These are phyloP conservation scores for Colletotrichum salicis DNA, from an alignment of 2,329 filamentous ascomycete species.

Conservation along the genomic window DNA sequence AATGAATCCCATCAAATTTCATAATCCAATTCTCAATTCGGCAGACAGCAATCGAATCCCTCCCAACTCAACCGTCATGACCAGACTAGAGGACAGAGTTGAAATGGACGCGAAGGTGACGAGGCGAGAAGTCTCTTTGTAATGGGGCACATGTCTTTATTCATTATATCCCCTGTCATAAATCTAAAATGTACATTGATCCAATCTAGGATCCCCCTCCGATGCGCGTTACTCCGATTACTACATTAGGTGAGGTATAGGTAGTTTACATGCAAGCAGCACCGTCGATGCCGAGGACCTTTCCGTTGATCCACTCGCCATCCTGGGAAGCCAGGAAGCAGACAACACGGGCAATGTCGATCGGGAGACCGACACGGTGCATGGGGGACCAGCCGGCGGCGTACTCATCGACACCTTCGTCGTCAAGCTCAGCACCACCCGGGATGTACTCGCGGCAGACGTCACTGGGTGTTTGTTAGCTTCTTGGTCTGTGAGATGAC, in stretches of 20 bases:
- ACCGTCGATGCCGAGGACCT: slow-evolving; percentile 42
- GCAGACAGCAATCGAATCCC: too few relatives aligned
- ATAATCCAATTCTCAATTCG: too few relatives aligned
- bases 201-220: slow-evolving; percentile 20
- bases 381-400: slow-evolving; percentile 62
- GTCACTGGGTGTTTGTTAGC: slow-evolving; percentile 55
- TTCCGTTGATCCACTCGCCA: slow-evolving; percentile 59
- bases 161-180: slow-evolving; percentile 21
- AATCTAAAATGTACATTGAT: slow-evolving; percentile 30
- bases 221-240: slow-evolving; percentile 4
- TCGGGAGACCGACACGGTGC: slow-evolving; percentile 73
- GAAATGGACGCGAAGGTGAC: too few relatives aligned
- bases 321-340: slow-evolving; percentile 62
- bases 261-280: slow-evolving; percentile 37
- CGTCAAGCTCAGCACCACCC: slow-evolving; percentile 62
- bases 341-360: slow-evolving; percentile 74
- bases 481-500: background rate
- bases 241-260: background rate
- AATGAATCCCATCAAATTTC: too few relatives aligned
- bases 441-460: slow-evolving; percentile 74
- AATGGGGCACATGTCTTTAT: slow-evolving; percentile 23
- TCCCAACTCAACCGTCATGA: too few relatives aligned
- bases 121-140: background rate
- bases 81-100: too few relatives aligned
- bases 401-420: slow-evolving; percentile 69